Evolutionary conservation across 352 stramenopile species (phyloP), one percentile per base, ranked within the genome.

Genomic region (Phytophthora crassamura): DNA sequence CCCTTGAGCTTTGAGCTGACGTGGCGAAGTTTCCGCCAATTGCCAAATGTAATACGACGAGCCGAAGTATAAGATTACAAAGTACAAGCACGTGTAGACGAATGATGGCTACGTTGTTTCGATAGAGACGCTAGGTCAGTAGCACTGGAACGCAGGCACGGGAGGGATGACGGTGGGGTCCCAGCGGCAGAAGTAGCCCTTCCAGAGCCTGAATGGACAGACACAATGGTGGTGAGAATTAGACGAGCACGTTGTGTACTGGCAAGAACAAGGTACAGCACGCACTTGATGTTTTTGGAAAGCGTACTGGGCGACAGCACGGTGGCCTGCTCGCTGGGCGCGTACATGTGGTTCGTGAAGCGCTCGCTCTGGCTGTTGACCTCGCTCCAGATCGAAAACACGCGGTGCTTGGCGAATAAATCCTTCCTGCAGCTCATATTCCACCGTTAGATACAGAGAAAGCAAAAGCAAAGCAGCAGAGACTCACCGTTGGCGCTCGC

Each of bases 221-320:
- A 42, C 38, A 63, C 35, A 69, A 34, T 5, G 50, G n/a, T 30
- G 30, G 4, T 46, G 18, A 15, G 28, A 28, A 7, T 20, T 33
- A 11, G 69, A 39, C 8, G 20, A 43, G 42, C 32, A 35, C 22
- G 11, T 34, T 15, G 14, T 30, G 25, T 30, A 3, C 25, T 30
- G 25, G 25, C 25, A 30, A 30, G 25, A 30, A 30, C 25, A 30
- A 30, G 25, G 25, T 30, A 30, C 25, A 30, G 16, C 30, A 86
- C 82, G 70, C 55, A 95, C 87, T 91, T 90, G 68, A 95, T 92
- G 78, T 95, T 95, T 66, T 95, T 95, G 50, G 85, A 93, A 30
- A 92, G 79, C 46, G 85, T 92, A 56, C 80, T 93, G 14, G 84
- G 84, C 11, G 70, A 75, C n/a, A 93, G 59, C 36, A 93, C 50